These are phyloP conservation scores for Leptographium radiaticola DNA, from an alignment of 2,329 filamentous ascomycete species.

Conservation along the genomic window DNA sequence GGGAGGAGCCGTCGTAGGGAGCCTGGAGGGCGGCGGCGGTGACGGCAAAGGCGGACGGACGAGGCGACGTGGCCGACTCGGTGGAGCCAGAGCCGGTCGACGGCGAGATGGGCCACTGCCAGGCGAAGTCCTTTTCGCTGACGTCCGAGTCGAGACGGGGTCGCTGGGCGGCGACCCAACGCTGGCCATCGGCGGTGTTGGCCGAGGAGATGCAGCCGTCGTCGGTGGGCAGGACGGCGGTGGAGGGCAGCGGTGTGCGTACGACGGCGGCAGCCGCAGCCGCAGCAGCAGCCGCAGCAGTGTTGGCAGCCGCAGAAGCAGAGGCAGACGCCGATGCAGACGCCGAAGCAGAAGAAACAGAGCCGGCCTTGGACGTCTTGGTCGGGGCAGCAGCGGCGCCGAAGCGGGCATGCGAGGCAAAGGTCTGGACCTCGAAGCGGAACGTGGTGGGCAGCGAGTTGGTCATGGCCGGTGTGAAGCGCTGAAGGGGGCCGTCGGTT, in stretches of 20 bases:
- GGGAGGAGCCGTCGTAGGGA: not conserved
- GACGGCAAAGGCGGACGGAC: not conserved
- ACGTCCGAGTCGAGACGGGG: conserved; percentile 9
- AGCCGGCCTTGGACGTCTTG: not conserved
- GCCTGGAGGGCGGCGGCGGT: not conserved
- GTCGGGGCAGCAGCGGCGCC: not conserved
- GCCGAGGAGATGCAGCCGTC: not conserved
- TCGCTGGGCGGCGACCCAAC: not conserved
- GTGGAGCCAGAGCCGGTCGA: conserved; percentile 7
- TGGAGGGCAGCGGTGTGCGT: not conserved
- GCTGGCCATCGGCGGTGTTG: not conserved
- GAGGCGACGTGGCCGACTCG: conserved; percentile 1
- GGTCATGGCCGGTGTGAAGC: not conserved
- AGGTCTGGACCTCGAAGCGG: conserved; percentile 1
- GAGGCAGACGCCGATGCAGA: not conserved
- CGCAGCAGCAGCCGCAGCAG: not conserved
- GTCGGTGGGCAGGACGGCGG: not conserved
- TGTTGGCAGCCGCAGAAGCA: not conserved
- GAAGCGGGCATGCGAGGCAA: not conserved
- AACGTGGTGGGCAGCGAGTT: not conserved
- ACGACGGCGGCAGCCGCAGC: too few species aligned
- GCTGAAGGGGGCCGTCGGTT: not conserved
- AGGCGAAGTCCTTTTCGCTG: conserved; percentile 12
- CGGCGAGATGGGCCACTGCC: conserved; percentile 11
- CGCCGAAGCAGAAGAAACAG: too few species aligned